These are phyloP conservation scores for Favolaschia claudopus DNA, from an alignment of 768 basidiomycete species.

Conservation along the genomic window DNA sequence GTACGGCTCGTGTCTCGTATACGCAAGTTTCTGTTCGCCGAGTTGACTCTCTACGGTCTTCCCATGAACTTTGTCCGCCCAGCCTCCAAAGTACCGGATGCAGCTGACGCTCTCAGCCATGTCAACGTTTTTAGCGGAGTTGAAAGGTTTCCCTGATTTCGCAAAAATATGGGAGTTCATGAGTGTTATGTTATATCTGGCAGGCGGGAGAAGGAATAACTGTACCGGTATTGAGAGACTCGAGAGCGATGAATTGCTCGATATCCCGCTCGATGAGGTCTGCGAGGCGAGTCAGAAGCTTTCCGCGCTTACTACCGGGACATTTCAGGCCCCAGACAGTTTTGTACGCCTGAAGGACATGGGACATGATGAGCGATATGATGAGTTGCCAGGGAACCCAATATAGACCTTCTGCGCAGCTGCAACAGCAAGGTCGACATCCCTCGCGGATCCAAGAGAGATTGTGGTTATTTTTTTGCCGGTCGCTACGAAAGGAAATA, in stretches of 20 bases:
- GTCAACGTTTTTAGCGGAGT: slow-evolving; percentile 29
- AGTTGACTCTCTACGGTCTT: slow-evolving; percentile 70
- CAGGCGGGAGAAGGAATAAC: too few relatives aligned
- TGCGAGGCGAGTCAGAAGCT: slow-evolving; percentile 55
- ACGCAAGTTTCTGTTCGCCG: slow-evolving; percentile 53
- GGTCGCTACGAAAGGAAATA: slow-evolving; percentile 46
- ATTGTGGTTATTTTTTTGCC: slow-evolving; percentile 64
- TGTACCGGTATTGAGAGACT: slow-evolving; percentile 55
- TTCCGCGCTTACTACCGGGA: slow-evolving; percentile 46
- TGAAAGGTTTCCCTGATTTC: slow-evolving; percentile 38
- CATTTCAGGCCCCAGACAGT: slow-evolving; percentile 58
- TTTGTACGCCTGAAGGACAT: slow-evolving; percentile 43
- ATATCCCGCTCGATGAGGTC: slow-evolving; percentile 58
- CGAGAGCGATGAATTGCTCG: slow-evolving; percentile 57
- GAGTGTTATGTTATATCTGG: not conserved
- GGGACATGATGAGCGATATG: too few relatives aligned
- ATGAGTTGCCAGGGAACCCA: too few relatives aligned
- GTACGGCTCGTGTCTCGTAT: slow-evolving; percentile 69
- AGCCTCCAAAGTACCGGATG: slow-evolving; percentile 76
- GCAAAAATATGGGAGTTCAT: not conserved
- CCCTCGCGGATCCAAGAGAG: slow-evolving; percentile 61
- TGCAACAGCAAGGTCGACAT: slow-evolving; percentile 71
- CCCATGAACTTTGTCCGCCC: slow-evolving; percentile 77
- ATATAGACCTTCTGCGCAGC: slow-evolving; percentile 65
- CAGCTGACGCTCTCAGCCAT: slow-evolving; percentile 39